Conservation (phyloP, 495 filamentous ascomycete genomes). For the Talaromyces liani region DNA sequence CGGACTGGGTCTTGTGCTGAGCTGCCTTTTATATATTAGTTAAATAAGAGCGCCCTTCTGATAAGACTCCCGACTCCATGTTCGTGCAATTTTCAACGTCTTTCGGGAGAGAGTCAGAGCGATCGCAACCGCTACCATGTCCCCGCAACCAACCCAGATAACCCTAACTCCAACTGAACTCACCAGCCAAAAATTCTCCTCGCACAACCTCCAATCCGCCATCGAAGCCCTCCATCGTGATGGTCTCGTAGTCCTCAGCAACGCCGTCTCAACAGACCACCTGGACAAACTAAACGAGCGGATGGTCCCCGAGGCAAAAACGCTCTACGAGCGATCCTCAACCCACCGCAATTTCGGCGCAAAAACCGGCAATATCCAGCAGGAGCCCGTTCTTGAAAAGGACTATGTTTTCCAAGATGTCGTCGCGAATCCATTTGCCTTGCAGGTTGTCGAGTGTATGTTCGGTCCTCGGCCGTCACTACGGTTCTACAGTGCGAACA, state of each 20-base stretch:
- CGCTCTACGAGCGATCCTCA: constrained; percentile 29
- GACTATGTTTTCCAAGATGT: constrained; percentile 33
- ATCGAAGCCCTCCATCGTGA: constrained; percentile 44
- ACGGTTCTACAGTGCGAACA: constrained; percentile 47
- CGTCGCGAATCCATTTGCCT: constrained; percentile 40
- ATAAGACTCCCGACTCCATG: not conserved
- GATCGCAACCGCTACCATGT: not conserved
- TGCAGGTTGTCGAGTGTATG: constrained; percentile 38
- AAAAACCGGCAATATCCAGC: constrained; percentile 46
- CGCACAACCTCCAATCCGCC: constrained; percentile 44
- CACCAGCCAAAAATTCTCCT: constrained; percentile 13
- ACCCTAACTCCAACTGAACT: constrained; percentile 12
- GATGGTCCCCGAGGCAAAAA: constrained; percentile 44
- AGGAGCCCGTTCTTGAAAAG: constrained; percentile 36
- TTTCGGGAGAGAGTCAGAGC: not conserved
- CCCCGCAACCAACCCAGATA: not conserved
- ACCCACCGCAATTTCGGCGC: constrained; percentile 44
- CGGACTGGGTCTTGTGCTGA: not conserved
- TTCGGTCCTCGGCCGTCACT: constrained; percentile 41
- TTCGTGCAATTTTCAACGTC: not conserved
- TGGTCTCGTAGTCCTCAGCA: constrained; percentile 50
- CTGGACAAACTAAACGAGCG: constrained; percentile 38
- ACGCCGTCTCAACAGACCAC: constrained; percentile 31
- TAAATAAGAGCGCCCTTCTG: not conserved
- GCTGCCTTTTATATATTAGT: not conserved